Percentiles rank a stretch among this genome's conserved stretches.
Conservation (phyloP, 2,329 filamentous ascomycete genomes). For the Fusarium lyarnte region DNA sequence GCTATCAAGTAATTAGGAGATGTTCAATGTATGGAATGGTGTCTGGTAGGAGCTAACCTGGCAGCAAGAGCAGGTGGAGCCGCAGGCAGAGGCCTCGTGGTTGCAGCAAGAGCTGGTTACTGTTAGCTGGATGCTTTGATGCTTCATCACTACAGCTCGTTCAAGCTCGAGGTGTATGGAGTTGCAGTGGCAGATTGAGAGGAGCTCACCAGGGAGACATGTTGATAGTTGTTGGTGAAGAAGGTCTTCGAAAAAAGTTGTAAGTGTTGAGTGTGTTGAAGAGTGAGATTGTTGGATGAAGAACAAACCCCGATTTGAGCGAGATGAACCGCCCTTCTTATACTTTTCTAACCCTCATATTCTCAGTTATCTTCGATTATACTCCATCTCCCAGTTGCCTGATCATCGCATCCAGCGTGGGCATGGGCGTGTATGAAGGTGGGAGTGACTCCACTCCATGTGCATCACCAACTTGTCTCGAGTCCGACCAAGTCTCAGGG, state of each 20-base stretch:
- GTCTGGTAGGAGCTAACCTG: conserved; percentile 14
- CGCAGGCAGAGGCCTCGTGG: conserved; percentile 36
- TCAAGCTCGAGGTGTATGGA: neutral
- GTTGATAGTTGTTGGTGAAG: conserved; percentile 40
- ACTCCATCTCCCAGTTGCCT: conserved; percentile 32
- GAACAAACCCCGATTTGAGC: conserved; percentile 25
- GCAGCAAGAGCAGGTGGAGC: conserved; percentile 41
- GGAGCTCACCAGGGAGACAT: conserved; percentile 45
- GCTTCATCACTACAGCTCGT: neutral
- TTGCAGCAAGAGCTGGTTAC: conserved; percentile 36
- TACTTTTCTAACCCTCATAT: conserved; percentile 25
- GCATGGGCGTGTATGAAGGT: conserved; percentile 14
- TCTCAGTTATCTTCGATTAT: conserved; percentile 1
- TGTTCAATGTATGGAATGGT: neutral
- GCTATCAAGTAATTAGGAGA: conserved; percentile 30
- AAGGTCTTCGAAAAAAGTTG: conserved; percentile 38
- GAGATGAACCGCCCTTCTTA: conserved; percentile 39
- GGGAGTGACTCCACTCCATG: conserved; percentile 29
- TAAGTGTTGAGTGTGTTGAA: conserved; percentile 34
- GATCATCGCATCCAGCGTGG: conserved; percentile 39
- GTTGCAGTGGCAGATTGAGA: neutral
- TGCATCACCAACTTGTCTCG: conserved; percentile 25
- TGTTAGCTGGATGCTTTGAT: neutral
- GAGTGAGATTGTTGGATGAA: conserved; percentile 39
- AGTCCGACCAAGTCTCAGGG: conserved; percentile 24